Evolutionary conservation across 345 rosid species (phyloP), one percentile per base, ranked within the genome.

Genomic region (Boechera stricta): DNA sequence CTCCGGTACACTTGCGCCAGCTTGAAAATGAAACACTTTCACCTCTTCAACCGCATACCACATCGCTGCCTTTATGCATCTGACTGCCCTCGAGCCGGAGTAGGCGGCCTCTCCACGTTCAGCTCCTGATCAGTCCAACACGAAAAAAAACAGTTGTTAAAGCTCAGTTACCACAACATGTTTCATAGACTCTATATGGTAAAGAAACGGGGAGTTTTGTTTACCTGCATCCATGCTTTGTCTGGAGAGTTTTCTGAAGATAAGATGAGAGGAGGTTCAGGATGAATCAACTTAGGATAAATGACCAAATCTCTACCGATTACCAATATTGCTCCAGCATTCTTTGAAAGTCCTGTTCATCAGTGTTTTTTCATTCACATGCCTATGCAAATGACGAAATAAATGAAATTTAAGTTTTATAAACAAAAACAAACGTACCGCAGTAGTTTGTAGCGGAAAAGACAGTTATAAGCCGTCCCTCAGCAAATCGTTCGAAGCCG

Each of bases 391-490:
- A 58, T 41, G 41, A 12, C 10, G 1, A 31, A 12, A 69, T 5
- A 35, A 2, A 12, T 6, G 4, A 28, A 47, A 10, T 3, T 41
- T 12, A 35, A 36, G 33, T 24, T 13, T 54, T 42, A 33, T 3
- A 68, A 13, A 26, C 0, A 38, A 6, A 39, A 13, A 16, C 10
- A 33, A 26, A 28, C 86, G 74, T 81, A 90, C 98, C 98, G 36
- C 97, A 90, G 69, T 94, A 94, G 85, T 90, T 94, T 47, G 98
- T 88, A 29, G 98, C 98, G 6, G 98, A 94, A 64, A 94, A 94
- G 4, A 94, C 89, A 42, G 97, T 94, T 58, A 94, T 90, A 72
- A 94, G 81, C 66, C 86, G 88, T 21, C 98, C 98, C 52, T 85
- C 86, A n/a, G 98, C 97, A 87, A 94, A 91, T 35, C 97, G 83